Base-by-base conservation (phyloP, 108 stramenopile genomes). In the Pseudonitzschia multiseries region DNA sequence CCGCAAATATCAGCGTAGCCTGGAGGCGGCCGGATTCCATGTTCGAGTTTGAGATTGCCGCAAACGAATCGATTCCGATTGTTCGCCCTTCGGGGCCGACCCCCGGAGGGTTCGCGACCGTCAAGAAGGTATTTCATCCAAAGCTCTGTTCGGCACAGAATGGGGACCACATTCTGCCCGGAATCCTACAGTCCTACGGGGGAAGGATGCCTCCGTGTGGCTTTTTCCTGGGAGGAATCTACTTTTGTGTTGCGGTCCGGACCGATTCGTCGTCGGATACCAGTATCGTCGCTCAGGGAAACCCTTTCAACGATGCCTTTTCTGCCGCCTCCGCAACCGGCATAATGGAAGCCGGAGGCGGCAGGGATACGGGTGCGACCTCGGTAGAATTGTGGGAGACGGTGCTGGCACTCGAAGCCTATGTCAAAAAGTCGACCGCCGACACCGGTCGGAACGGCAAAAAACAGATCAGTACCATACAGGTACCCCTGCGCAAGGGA, bases 11-110 rank as follows among this genome's bases (percentile, higher is more conserved):
- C 17, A 65, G 70, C 40, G 56, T 80, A 8, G 73, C 79, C 28
- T 85, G 83, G 87, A 82, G 84, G 43, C 79, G 83, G 27, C 83
- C 87, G 10, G 87, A 88, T 80, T 85, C 83, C n/a, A 79, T 88
- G 15, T 88, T 88, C 81, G 87, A 88, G 53, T 71, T 87, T 28
- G 84, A 85, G 44, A 73, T 83, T 26, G 56, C 77, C n/a, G 76
- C 69, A 17, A 81, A 76, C 57, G 65, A 71, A 50, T 24, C 15
- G 26, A 52, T 81, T 18, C 65, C 80, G 3, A 46, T 76, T 29
- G 42, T 41, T 36, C 28, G 61, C 4, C 28, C 73, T 17, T 51
- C 54, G 21, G 24, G 70, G 14, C 77, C 72, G n/a, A 31, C 57
- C 1, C 46, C 61, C 8, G 40, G 40, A 22, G 56, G 50, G 14